phyloP scores from a whole-genome alignment of 768 basidiomycete species.

The Termitomyces sp. region DNA sequence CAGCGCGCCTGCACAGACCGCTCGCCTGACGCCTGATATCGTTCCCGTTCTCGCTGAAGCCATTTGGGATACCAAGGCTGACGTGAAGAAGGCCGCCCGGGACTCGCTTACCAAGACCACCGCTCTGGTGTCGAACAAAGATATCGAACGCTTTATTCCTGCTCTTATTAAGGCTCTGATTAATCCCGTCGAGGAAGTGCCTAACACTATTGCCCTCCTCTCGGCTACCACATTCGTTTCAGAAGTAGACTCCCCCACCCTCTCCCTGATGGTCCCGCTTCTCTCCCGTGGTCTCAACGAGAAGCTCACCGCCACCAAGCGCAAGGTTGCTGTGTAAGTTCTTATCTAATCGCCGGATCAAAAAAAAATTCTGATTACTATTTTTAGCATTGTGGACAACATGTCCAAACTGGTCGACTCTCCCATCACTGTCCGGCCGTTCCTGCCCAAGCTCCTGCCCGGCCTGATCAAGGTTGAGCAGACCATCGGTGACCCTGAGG shows the following conservation, averaged over 20 bases:
- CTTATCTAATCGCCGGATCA: conserved; percentile 12
- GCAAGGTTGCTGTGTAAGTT: conserved; percentile 94
- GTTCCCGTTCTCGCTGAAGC: conserved; percentile 92
- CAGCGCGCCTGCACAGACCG: conserved; percentile 78
- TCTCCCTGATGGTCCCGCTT: conserved; percentile 97
- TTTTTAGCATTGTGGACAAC: conserved; percentile 86
- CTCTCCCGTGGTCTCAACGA: conserved; percentile 90
- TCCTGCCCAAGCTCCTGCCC: conserved; percentile 93
- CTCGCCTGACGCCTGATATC: conserved; percentile 90
- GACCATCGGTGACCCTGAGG: conserved; percentile 96
- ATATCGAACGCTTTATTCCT: conserved; percentile 94
- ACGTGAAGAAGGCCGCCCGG: conserved; percentile 98
- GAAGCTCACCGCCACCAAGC: conserved; percentile 95
- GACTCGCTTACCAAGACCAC: conserved; percentile 93
- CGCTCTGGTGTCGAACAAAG: conserved; percentile 96
- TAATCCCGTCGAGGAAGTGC: conserved; percentile 99
- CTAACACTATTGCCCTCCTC: conserved; percentile 90
- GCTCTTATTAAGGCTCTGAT: conserved; percentile 97
- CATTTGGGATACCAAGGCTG: conserved; percentile 98
- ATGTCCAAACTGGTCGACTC: conserved; percentile 99
- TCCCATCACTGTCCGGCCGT: conserved; percentile 90
- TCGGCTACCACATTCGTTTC: conserved; percentile 99
- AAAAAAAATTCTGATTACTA: conserved; percentile 8
- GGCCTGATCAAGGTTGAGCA: conserved; percentile 94
- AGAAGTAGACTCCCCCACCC: conserved; percentile 95